Evolutionary conservation across 495 filamentous ascomycete genomes (phyloP), one percentile per base, ranked within the genome.

Genomic region (Hyaloscypha finlandica): DNA sequence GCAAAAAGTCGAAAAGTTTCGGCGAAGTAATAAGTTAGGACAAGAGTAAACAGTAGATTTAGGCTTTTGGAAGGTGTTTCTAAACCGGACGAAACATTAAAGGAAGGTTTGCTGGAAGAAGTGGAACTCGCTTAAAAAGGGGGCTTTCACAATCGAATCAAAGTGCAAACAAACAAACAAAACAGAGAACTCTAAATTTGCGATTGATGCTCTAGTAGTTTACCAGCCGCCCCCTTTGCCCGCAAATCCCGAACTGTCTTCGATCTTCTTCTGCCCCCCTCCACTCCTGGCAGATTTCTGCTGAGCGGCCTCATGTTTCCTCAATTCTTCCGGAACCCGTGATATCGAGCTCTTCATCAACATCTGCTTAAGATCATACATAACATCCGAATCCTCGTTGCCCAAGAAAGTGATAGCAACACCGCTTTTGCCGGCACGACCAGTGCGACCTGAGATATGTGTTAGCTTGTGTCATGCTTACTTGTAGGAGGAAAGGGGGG

Each of bases 321-420:
- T 83, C 66, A 99, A 80, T 76, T 98, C 95, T 66, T 99, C 95
- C 3, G 95, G 96, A 20, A 98, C 92, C 61, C 92, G 87, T 5
- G 89, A 93, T 57, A 98, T 96, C 1, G 86, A 85, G 25, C 90
- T 94, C 84, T 98, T 98, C 69, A 86, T 90, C 52, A 99, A 85
- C 88, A 99, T 98, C 81, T 97, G 92, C 77, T 92, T 94, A 66
- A 99, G 81, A 77, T 99, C 95, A 78, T 96, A 98, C 90, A 99
- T 86, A 16, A 94, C 90, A 76, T 98, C 94, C 1, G 84, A 70
- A 83, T 99, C 95, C 78, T 99, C 95, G 72, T 88, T 92, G 55
- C 95, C 93, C 78, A 97, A 77, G 83, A 99, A 99, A 0, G 95
- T 98, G 63, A 99, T 95, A 29, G 95, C 91, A 65, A 97, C 89